A percentile compares a stretch with the other conserved stretches of the same genome.
Evolutionary conservation across 495 filamentous ascomycete genomes (phyloP).

Genomic region (Podospora anserina): DNA sequence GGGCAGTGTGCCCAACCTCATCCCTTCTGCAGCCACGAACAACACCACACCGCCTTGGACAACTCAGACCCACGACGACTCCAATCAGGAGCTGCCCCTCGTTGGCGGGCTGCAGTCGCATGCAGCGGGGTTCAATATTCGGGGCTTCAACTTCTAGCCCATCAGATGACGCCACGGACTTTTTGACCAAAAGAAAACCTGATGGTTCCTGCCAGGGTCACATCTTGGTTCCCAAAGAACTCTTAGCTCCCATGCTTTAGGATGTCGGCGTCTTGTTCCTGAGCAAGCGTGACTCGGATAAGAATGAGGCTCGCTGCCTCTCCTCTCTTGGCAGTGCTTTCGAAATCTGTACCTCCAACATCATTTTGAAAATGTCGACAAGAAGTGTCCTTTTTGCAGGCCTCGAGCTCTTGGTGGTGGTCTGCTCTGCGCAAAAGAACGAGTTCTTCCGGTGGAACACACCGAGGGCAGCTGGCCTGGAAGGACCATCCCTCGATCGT

Average conservation of each 20-base stretch:
- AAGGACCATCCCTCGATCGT: constrained; percentile 8
- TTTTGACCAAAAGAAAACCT: constrained; percentile 3
- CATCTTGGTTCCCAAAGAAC: constrained; percentile 1
- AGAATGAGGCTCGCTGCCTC: background rate
- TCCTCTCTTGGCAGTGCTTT: constrained; percentile 14
- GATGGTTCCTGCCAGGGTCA: constrained; percentile 5
- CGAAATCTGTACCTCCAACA: background rate
- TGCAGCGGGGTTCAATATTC: constrained; percentile 17
- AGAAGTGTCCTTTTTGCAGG: background rate
- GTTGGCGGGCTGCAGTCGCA: constrained; percentile 4
- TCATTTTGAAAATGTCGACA: constrained; percentile 8
- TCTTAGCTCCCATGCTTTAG: background rate
- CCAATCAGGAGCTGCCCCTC: background rate
- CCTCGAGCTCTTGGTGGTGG: constrained; percentile 3
- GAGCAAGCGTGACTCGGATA: background rate
- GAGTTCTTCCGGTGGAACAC: constrained; percentile 25
- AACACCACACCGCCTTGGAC: background rate
- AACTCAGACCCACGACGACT: background rate
- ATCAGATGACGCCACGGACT: constrained; percentile 28
- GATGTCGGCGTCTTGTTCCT: constrained; percentile 13
- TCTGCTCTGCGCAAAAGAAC: constrained; percentile 13
- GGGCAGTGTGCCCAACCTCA: constrained; percentile 19
- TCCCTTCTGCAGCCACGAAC: constrained; percentile 6
- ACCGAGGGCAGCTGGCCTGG: background rate
- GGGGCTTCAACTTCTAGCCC: constrained; percentile 22